Evolutionary conservation across 352 stramenopile species (phyloP).

Genomic region (Globisporangium perplexum): DNA sequence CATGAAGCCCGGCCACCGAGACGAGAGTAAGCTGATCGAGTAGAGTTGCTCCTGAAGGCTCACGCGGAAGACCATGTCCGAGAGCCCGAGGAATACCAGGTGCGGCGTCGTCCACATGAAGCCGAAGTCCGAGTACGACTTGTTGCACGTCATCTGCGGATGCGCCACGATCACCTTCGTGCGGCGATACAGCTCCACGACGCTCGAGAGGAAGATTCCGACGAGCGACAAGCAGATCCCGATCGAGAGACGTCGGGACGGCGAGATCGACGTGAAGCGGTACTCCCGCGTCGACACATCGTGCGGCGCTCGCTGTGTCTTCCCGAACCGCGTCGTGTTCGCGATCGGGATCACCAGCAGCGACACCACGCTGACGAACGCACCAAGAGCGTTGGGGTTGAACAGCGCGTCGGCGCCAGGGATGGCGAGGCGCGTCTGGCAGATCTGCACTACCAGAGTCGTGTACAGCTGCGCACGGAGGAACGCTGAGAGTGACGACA

Average conservation of each 20-base stretch:
- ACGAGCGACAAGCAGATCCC: slow-evolving; percentile 53
- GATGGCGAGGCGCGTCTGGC: slow-evolving; percentile 39
- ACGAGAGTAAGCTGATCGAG: slow-evolving; percentile 20
- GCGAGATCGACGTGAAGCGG: slow-evolving; percentile 12
- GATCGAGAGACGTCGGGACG: slow-evolving; percentile 35
- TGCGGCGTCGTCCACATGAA: slow-evolving; percentile 56
- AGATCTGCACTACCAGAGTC: slow-evolving; percentile 57
- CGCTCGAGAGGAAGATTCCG: slow-evolving; percentile 61
- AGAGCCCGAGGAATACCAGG: slow-evolving; percentile 41
- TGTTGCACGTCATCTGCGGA: slow-evolving; percentile 20
- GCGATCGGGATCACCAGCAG: slow-evolving; percentile 14
- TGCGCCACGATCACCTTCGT: slow-evolving; percentile 18
- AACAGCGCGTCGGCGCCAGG: slow-evolving; percentile 22
- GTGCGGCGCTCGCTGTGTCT: not conserved
- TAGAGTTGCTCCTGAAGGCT: slow-evolving; percentile 54
- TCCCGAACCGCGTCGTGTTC: slow-evolving; percentile 6
- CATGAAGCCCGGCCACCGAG: slow-evolving; percentile 36
- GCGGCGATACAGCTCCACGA: slow-evolving; percentile 75
- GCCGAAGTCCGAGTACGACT: slow-evolving; percentile 30
- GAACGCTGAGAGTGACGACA: slow-evolving; percentile 50
- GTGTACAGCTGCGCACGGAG: slow-evolving; percentile 69
- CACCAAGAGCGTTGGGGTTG: slow-evolving; percentile 32
- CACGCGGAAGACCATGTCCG: slow-evolving; percentile 60
- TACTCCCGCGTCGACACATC: not conserved
- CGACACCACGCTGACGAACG: slow-evolving; percentile 14